Percentiles rank a stretch among this genome's conserved stretches.
These are phyloP conservation scores for Chaetomidium leptoderma DNA, from an alignment of 495 filamentous ascomycete species.

Conservation along the genomic window DNA sequence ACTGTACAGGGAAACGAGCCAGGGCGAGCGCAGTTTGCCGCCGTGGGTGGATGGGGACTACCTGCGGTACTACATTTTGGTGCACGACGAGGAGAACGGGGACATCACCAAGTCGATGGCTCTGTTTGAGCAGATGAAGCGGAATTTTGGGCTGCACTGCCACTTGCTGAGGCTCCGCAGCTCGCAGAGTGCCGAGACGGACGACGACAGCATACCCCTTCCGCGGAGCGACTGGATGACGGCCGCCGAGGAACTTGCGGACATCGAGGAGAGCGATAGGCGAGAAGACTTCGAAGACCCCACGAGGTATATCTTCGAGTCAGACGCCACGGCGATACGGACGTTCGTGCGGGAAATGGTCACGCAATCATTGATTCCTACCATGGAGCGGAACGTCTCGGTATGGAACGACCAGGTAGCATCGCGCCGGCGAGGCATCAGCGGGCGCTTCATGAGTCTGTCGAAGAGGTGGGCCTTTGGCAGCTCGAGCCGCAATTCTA, in stretches of 20 bases:
- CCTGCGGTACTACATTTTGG: conserved; percentile 88
- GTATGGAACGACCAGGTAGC: conserved; percentile 97
- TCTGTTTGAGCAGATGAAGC: conserved; percentile 96
- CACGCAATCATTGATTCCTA: conserved; percentile 84
- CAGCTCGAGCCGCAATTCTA: conserved; percentile 43
- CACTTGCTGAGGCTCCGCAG: conserved; percentile 83
- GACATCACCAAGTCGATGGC: conserved; percentile 83
- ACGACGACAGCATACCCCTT: conserved; percentile 82
- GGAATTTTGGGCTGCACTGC: conserved; percentile 92
- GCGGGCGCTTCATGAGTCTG: conserved; percentile 85
- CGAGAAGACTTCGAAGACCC: conserved; percentile 64
- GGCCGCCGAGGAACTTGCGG: conserved; percentile 74
- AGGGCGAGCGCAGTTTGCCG: conserved; percentile 63
- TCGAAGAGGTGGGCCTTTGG: conserved; percentile 84
- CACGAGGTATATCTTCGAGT: conserved; percentile 80
- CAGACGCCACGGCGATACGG: conserved; percentile 79
- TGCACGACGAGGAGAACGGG: conserved; percentile 95
- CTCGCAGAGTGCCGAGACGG: conserved; percentile 78
- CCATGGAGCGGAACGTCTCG: conserved; percentile 86
- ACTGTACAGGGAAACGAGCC: conserved; percentile 72
- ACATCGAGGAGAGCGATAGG: conserved; percentile 57
- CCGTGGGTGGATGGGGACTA: conserved; percentile 83
- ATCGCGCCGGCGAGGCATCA: conserved; percentile 79
- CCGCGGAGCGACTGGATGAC: conserved; percentile 85
- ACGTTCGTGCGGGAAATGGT: conserved; percentile 90